A percentile compares a stretch with the other conserved stretches of the same genome.
phyloP scores from a whole-genome alignment of 805 yeast genomes.

The Lachancea meyersii region DNA sequence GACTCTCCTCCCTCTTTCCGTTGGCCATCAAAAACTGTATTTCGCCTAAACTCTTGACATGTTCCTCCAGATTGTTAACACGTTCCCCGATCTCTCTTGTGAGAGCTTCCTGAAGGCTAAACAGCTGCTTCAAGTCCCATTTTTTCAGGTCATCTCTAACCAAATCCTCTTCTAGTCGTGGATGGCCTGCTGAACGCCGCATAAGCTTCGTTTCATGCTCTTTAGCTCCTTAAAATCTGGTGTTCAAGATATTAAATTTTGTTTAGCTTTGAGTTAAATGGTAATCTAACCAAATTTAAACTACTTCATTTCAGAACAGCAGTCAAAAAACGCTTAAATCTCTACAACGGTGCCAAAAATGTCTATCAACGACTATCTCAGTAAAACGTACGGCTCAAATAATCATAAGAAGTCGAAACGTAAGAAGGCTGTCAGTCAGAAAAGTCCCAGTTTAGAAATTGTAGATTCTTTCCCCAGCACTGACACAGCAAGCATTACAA shows the following conservation, averaged over 20 bases:
- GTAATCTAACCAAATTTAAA: neutral
- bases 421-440: constrained; percentile 20
- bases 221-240: neutral
- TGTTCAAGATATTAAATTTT: no score
- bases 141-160: constrained; percentile 10
- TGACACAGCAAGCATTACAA: neutral
- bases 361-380: constrained; percentile 44
- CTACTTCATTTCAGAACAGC: no score
- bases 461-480: neutral
- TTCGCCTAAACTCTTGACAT: neutral
- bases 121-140: constrained; percentile 17
- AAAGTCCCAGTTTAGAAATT: constrained; percentile 3
- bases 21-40: neutral
- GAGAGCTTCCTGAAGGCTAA: constrained; percentile 22
- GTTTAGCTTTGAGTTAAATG: neutral
- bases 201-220: constrained; percentile 3
- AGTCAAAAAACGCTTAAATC: no score
- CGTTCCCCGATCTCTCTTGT: constrained; percentile 14
- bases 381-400: constrained; percentile 38
- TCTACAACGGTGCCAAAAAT: no score
- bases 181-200: neutral
- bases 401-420: constrained; percentile 26
- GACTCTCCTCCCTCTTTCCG: neutral
- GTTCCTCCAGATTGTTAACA: neutral
- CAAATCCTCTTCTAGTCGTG: constrained; percentile 8